Evolutionary conservation across 768 basidiomycete genomes (phyloP).

Genomic region (Pulveroboletus sp.): DNA sequence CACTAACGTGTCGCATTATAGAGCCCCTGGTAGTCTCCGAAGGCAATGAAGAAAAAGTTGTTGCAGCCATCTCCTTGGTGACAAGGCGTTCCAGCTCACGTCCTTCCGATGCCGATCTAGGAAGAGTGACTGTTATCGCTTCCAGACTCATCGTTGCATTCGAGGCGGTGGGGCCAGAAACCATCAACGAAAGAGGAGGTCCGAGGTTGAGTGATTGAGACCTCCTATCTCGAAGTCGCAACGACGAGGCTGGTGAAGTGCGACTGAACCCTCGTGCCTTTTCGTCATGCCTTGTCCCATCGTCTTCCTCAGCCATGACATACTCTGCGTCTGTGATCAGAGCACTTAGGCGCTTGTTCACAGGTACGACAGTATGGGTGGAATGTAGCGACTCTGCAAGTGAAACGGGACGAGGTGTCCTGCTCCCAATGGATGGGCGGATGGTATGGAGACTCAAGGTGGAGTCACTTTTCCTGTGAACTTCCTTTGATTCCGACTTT

Average conservation of each 20-base stretch:
- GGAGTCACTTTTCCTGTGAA: constrained; percentile 78
- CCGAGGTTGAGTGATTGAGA: constrained; percentile 61
- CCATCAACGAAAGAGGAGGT: constrained; percentile 28
- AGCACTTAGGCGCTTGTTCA: constrained; percentile 62
- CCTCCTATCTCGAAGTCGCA: constrained; percentile 49
- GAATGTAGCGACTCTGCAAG: constrained; percentile 76
- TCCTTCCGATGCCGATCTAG: constrained; percentile 25
- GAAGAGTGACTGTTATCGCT: constrained; percentile 25
- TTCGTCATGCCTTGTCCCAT: constrained; percentile 23
- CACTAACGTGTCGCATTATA: constrained; percentile 23
- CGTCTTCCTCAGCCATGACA: constrained; percentile 59
- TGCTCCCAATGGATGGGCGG: constrained; percentile 46
- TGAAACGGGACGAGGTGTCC: constrained; percentile 68
- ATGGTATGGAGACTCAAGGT: constrained; percentile 76
- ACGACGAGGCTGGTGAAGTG: constrained; percentile 41
- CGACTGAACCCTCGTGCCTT: constrained; percentile 17
- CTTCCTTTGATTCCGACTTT: constrained; percentile 52
- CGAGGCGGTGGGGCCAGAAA: constrained; percentile 21
- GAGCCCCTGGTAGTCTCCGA: constrained; percentile 21
- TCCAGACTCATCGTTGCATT: constrained; percentile 31
- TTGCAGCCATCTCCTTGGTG: constrained; percentile 38
- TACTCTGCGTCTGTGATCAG: constrained; percentile 66
- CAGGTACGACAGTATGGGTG: constrained; percentile 64
- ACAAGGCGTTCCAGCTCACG: constrained; percentile 40
- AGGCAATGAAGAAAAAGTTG: constrained; percentile 35